Conservation (phyloP, 2,329 filamentous ascomycete genomes). For the Cladophialophora yegresii region DNA sequence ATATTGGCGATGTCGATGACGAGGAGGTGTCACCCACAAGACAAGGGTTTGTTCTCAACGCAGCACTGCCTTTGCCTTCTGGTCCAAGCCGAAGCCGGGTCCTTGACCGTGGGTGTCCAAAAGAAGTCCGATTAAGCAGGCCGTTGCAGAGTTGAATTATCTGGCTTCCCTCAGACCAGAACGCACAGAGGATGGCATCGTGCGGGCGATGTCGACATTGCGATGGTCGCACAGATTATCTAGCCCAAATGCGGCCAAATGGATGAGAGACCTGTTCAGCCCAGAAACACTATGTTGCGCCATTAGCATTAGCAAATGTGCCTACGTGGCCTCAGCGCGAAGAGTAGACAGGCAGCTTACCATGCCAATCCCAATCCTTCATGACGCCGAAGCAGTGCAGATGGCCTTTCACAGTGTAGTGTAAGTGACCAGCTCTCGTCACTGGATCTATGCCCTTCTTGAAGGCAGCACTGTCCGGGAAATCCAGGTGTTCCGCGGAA, state of each 20-base stretch:
- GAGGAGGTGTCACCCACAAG: neutral
- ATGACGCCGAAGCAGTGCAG: conserved; percentile 71
- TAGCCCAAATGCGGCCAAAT: too few species aligned
- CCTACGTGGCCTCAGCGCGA: neutral
- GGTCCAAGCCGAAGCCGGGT: neutral
- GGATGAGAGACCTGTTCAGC: neutral
- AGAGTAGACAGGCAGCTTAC: conserved; percentile 47
- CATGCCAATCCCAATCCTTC: conserved; percentile 70
- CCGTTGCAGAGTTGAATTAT: neutral
- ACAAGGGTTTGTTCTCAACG: neutral
- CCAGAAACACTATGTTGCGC: neutral
- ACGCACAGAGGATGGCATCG: neutral
- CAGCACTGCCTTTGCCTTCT: neutral
- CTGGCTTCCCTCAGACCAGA: neutral
- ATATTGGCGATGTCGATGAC: neutral
- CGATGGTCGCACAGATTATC: neutral
- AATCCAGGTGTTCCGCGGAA: neutral
- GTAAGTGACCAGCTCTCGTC: conserved; percentile 53
- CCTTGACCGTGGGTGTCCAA: neutral
- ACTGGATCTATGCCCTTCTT: conserved; percentile 22
- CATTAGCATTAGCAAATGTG: neutral
- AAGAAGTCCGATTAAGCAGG: neutral
- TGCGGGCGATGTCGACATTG: neutral
- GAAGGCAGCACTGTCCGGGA: conserved; percentile 22
- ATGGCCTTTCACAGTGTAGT: conserved; percentile 63